These are phyloP conservation scores for Sporothrix sp. DNA, from an alignment of 2,329 filamentous ascomycete species.

Conservation along the genomic window DNA sequence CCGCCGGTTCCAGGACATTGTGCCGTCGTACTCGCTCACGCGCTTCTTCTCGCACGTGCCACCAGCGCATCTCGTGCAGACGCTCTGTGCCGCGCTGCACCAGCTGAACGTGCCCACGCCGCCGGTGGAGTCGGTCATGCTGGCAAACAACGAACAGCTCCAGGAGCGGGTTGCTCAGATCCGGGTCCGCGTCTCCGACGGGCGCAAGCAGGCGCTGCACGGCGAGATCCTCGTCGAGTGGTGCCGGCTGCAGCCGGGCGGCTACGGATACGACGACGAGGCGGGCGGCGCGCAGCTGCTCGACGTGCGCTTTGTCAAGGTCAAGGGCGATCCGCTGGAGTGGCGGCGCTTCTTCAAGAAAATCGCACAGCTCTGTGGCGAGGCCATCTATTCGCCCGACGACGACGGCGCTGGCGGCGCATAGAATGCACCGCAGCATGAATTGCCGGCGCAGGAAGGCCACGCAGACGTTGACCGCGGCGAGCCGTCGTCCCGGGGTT, in stretches of 20 bases:
- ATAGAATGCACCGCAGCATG: conserved; percentile 1
- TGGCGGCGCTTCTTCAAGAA: conserved; percentile 97
- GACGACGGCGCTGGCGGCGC: conserved; percentile 4
- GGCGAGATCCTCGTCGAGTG: conserved; percentile 67
- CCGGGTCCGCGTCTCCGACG: conserved; percentile 65
- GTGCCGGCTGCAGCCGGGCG: conserved; percentile 34
- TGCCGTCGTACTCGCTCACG: conserved; percentile 77
- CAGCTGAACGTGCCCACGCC: conserved; percentile 68
- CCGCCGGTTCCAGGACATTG: conserved; percentile 79
- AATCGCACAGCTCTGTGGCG: conserved; percentile 77
- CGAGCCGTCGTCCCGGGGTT: neutral
- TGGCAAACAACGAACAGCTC: neutral
- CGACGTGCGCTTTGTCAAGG: conserved; percentile 86
- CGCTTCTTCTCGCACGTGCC: conserved; percentile 85
- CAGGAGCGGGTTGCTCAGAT: conserved; percentile 52
- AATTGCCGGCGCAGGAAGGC: neutral
- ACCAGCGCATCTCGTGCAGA: conserved; percentile 63
- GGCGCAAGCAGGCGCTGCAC: conserved; percentile 59
- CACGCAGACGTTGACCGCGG: neutral
- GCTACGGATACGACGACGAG: conserved; percentile 33
- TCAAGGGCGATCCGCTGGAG: conserved; percentile 90
- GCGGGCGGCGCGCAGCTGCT: conserved; percentile 54
- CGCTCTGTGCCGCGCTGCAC: conserved; percentile 72
- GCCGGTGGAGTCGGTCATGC: conserved; percentile 33
- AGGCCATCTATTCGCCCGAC: conserved; percentile 53